Percentiles rank a stretch among this genome's conserved stretches.
Evolutionary conservation across 805 yeast species (phyloP).

Genomic region (Saccharomycopsis sp.): DNA sequence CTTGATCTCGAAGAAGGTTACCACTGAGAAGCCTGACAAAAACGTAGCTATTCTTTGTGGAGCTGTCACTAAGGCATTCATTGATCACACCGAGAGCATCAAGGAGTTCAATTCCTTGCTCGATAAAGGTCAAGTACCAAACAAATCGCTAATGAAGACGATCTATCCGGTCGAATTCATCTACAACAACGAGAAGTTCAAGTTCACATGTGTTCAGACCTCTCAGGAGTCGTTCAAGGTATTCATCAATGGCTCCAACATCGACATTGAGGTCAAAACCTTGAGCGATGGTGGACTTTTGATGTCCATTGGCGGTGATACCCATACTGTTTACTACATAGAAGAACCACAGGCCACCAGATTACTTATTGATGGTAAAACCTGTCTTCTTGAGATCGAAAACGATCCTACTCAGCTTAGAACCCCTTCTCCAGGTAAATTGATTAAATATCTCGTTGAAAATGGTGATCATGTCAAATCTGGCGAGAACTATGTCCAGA

Average conservation of each 20-base stretch:
- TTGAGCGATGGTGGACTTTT: constrained; percentile 93
- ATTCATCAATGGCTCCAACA: constrained; percentile 89
- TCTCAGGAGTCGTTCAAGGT: constrained; percentile 79
- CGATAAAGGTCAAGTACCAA: constrained; percentile 93
- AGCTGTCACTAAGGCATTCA: constrained; percentile 93
- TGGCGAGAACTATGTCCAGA: constrained; percentile 96
- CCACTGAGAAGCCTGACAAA: constrained; percentile 96
- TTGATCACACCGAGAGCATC: constrained; percentile 64
- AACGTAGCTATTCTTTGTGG: constrained; percentile 91
- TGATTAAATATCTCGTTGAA: constrained; percentile 88
- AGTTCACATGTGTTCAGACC: constrained; percentile 92
- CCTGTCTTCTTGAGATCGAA: constrained; percentile 89
- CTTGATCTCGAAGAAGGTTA: constrained; percentile 83
- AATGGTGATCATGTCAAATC: constrained; percentile 87
- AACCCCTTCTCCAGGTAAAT: constrained; percentile 98
- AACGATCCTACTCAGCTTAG: constrained; percentile 98
- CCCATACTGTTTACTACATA: constrained; percentile 95
- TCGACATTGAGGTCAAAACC: constrained; percentile 80
- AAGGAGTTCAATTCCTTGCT: constrained; percentile 67
- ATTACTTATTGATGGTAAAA: constrained; percentile 89
- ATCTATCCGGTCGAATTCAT: constrained; percentile 91
- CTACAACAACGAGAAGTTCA: constrained; percentile 87
- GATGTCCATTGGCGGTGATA: constrained; percentile 81
- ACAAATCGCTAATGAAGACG: constrained; percentile 73
- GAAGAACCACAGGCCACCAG: constrained; percentile 96